Conservation (phyloP, 2,329 filamentous ascomycete genomes). For the Aspergillus ochraceus region DNA sequence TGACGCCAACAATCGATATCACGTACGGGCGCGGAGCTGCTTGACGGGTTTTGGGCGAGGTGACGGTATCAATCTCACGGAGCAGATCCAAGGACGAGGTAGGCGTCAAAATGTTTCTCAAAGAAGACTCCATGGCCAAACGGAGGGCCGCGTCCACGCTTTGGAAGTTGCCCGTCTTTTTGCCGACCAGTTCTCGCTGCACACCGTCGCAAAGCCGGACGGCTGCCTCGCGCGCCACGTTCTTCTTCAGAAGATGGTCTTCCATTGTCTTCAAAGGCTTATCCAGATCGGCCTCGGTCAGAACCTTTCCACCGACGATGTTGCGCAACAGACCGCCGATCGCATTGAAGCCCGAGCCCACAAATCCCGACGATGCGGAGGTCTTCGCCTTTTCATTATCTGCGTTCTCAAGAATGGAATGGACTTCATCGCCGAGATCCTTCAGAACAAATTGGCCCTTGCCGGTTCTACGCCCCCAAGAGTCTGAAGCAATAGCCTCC, state of each 20-base stretch:
- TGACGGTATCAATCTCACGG: slow-evolving; percentile 83
- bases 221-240: slow-evolving; percentile 92
- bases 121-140: slow-evolving; percentile 84
- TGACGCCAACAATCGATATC: slow-evolving; percentile 97
- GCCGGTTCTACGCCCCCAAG: slow-evolving; percentile 80
- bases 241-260: slow-evolving; percentile 90
- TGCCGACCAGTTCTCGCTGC: slow-evolving; percentile 82
- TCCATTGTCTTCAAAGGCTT: slow-evolving; percentile 96
- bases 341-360: slow-evolving; percentile 77
- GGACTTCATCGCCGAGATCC: slow-evolving; percentile 89
- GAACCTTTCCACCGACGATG: slow-evolving; percentile 87
- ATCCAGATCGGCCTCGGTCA: slow-evolving; percentile 84
- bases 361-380: slow-evolving; percentile 61
- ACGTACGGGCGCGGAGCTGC: slow-evolving; percentile 80
- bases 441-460: slow-evolving; percentile 93
- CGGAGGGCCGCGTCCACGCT: slow-evolving; percentile 80
- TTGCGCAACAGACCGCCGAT: slow-evolving; percentile 90
- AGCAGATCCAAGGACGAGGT: slow-evolving; percentile 93
- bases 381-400: slow-evolving; percentile 61
- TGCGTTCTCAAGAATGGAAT: slow-evolving; percentile 82
- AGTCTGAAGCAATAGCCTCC: slow-evolving; percentile 72
- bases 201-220: slow-evolving; percentile 88
- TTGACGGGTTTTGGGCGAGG: slow-evolving; percentile 63
- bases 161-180: slow-evolving; percentile 91
- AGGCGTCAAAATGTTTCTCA: slow-evolving; percentile 93